phyloP scores from a whole-genome alignment of 2,329 filamentous ascomycete species.

The Xylariaceae sp. region DNA sequence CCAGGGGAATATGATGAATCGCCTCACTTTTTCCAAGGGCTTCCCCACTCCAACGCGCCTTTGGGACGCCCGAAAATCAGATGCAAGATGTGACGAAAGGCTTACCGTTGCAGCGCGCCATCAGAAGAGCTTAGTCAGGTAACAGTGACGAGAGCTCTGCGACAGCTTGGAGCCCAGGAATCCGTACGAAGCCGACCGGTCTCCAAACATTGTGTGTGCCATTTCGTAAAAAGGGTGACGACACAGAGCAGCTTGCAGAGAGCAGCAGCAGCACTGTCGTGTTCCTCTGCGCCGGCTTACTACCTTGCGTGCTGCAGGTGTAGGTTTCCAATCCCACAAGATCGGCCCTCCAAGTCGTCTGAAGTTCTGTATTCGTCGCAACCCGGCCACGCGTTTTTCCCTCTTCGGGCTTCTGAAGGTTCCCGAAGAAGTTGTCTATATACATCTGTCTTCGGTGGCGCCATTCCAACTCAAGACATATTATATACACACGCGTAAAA shows the following conservation, averaged over 20 bases:
- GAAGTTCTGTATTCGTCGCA: neutral
- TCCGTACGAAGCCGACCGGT: neutral
- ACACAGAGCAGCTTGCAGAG: constrained; percentile 10
- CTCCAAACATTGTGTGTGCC: neutral
- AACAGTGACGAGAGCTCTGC: constrained; percentile 12
- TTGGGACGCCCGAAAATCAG: constrained; percentile 18
- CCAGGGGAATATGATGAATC: constrained; percentile 26
- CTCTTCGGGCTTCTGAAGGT: neutral
- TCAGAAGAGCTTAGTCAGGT: constrained; percentile 19
- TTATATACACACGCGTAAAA: neutral
- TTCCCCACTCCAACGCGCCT: constrained; percentile 18
- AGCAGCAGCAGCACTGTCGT: neutral
- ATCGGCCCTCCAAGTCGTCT: neutral
- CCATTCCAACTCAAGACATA: neutral
- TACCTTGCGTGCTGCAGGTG: neutral
- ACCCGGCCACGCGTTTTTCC: neutral
- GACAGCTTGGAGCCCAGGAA: constrained; percentile 4
- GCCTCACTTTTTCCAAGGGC: constrained; percentile 15
- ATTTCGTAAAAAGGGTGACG: neutral
- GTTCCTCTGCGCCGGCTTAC: neutral
- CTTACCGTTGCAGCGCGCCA: constrained; percentile 18
- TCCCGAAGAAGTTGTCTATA: neutral
- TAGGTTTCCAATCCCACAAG: neutral
- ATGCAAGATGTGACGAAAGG: constrained; percentile 24
- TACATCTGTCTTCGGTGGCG: neutral